These are phyloP conservation scores for Lunularia cruciata DNA, from an alignment of 225 moss, liverwort and hornwort genomes.

Conservation along the genomic window DNA sequence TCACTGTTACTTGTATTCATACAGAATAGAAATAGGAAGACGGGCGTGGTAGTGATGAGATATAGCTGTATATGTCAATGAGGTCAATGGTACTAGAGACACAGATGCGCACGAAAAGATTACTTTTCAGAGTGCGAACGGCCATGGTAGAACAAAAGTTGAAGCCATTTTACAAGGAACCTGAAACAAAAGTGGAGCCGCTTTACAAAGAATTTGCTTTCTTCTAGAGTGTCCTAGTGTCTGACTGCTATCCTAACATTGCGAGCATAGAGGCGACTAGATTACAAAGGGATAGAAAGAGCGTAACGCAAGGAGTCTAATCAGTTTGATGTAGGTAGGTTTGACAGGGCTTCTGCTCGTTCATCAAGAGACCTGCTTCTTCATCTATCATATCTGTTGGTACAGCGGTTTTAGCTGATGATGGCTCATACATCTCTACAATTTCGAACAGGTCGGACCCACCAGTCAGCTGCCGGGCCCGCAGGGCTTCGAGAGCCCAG, in stretches of 20 bases:
- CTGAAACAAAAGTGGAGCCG: conserved; percentile 12
- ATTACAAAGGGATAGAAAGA: neutral
- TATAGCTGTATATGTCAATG: too few relatives aligned
- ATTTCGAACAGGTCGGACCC: neutral
- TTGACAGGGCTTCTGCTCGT: conserved; percentile 17
- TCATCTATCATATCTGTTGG: conserved; percentile 9
- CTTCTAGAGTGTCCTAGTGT: neutral
- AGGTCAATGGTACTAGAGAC: too few relatives aligned
- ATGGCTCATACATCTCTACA: conserved; percentile 32
- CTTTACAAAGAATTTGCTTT: conserved; percentile 32
- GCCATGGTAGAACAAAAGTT: conserved; percentile 2
- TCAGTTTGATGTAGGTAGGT: neutral
- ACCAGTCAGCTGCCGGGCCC: conserved; percentile 55
- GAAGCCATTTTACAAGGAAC: conserved; percentile 4
- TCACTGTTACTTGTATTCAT: too few relatives aligned
- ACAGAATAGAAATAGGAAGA: too few relatives aligned
- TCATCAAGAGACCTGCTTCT: conserved; percentile 20
- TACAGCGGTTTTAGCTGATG: conserved; percentile 5
- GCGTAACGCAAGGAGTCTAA: neutral
- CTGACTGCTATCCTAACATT: neutral
- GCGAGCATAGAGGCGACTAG: conserved; percentile 7
- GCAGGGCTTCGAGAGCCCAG: conserved; percentile 57
- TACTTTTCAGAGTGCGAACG: neutral
- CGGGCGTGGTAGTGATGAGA: too few relatives aligned
- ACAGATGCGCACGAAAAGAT: too few relatives aligned